phyloP scores from a whole-genome alignment of 371 early-diverging fungal genomes.

The Mucor sp. region DNA sequence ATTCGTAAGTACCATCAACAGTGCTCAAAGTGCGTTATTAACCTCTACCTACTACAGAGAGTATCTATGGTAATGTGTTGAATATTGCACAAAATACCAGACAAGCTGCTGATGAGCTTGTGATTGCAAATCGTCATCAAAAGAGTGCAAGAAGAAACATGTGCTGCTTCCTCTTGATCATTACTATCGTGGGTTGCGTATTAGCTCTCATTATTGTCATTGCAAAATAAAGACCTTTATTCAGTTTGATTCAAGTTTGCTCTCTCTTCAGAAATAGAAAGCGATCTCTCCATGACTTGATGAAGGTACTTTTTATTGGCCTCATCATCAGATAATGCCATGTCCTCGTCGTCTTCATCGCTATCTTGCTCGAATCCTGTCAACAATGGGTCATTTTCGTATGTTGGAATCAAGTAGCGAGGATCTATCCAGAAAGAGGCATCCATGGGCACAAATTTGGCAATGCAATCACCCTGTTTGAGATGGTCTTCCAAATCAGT shows the following conservation, averaged over 20 bases:
- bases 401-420: slow-evolving; percentile 74
- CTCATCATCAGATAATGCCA: slow-evolving; percentile 29
- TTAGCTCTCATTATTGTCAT: slow-evolving; percentile 50
- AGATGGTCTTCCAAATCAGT: slow-evolving; percentile 56
- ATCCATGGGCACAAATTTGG: slow-evolving; percentile 49
- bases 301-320: slow-evolving; percentile 39
- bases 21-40: background rate
- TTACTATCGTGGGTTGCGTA: slow-evolving; percentile 63
- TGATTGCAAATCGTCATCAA: slow-evolving; percentile 79
- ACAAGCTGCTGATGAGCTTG: slow-evolving; percentile 80
- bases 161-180: slow-evolving; percentile 78
- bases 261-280: slow-evolving; percentile 18
- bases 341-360: slow-evolving; percentile 37
- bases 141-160: slow-evolving; percentile 76
- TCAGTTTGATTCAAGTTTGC: background rate
- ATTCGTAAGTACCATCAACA: slow-evolving; percentile 64
- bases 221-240: slow-evolving; percentile 35
- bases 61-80: slow-evolving; percentile 76
- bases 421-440: slow-evolving; percentile 78
- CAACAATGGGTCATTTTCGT: slow-evolving; percentile 88
- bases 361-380: slow-evolving; percentile 72
- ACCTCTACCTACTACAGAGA: slow-evolving; percentile 22
- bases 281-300: slow-evolving; percentile 26
- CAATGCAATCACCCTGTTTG: slow-evolving; percentile 49
- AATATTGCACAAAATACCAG: slow-evolving; percentile 77